Base-by-base conservation (phyloP, 768 basidiomycete species). In the Lentinula lateritia region DNA sequence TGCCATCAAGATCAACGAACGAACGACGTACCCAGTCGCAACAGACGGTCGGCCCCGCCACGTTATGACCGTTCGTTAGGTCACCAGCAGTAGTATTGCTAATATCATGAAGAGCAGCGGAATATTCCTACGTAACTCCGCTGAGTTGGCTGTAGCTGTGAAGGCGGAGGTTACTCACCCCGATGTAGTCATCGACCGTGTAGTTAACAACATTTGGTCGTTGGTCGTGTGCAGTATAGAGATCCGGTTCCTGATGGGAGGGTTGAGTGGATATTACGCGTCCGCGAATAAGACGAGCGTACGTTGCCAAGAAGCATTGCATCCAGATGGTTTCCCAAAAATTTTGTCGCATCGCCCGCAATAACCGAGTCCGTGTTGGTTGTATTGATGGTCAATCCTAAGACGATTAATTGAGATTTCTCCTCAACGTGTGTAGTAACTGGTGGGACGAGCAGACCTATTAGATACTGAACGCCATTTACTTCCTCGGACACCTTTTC, bases 201-300 rank as follows among this genome's bases (percentile, higher is more conserved):
- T 83, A 84, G 60, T 83, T 84, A n/a, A 68, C 50, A 6, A 79
- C 66, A 39, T 69, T 67, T 1, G 79, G 76, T 35, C 82, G 73
- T 61, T 78, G 63, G 1, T 70, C 68, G 61, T 83, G 82, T 3
- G 43, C 52, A 0, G 76, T 71, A 66, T 83, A 89, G 57, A 88
- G 74, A 72, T 89, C 87, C 43, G 87, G 87, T 69, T 84, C 83
- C 81, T 82, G 62, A 58, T 6, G 20, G 9, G 20, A 48, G 12
- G 3, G 36, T 34, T 18, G 28, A 10, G 34, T 54, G 5, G n/a
- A 32, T 34, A 42, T 42, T 55, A 23, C 46, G 28, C 32, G 16
- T 35, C 5, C 13, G 34, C 23, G 28, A 23, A 52, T 6, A 36
- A 55, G 41, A 15, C 18, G 46, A 23, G 64, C 73, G 2, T 62